Evolutionary conservation across 352 stramenopile genomes (phyloP), one percentile per base, ranked within the genome.

Genomic region (Globisporangium okanoganense): DNA sequence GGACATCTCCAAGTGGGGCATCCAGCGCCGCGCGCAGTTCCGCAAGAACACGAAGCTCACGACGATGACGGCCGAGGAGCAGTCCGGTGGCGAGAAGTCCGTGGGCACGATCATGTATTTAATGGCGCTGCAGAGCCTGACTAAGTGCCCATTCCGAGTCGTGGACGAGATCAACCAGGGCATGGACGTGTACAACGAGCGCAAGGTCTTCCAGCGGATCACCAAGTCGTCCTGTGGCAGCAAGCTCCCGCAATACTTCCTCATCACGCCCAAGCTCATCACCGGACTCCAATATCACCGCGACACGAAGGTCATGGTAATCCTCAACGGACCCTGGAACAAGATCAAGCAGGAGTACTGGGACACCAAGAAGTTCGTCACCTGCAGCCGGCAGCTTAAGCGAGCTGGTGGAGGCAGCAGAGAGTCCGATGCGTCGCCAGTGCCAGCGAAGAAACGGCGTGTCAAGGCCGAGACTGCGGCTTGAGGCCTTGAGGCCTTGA

Each of bases 41-140:
- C 85, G 87, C 14, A 90, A 92, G 62, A 90, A 90, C 49, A 82
- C 81, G 2, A 92, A 90, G 52, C 69, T 95, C 2, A 79, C 83
- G 29, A 91, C 79, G 1, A 94, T 95, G 87, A 95, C 85, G 14
- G 78, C 83, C 3, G 85, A 94, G 66, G 87, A 92, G 49, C 87
- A 95, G 58, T 95, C 87, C 10, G 87, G 87, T 59, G 87, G 87
- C 50, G 87, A 96, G 75, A 96, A 95, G 80, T 92, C 85, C 33
- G 87, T 96, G 5, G 85, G 85, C 38, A 96, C 87, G n/a, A 96
- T 93, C 62, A 94, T 96, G 85, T 96, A 96, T 54, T 69, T 96
- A 64, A 96, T 96, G 87, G 87, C 87, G 31, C 74, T 96, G 4
- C 87, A 96, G 62, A 93, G 75, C 44, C 67, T 96, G 24, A 96